These are phyloP conservation scores for Tylopilus vinaceipallidus DNA, from an alignment of 768 basidiomycete species.

Conservation along the genomic window DNA sequence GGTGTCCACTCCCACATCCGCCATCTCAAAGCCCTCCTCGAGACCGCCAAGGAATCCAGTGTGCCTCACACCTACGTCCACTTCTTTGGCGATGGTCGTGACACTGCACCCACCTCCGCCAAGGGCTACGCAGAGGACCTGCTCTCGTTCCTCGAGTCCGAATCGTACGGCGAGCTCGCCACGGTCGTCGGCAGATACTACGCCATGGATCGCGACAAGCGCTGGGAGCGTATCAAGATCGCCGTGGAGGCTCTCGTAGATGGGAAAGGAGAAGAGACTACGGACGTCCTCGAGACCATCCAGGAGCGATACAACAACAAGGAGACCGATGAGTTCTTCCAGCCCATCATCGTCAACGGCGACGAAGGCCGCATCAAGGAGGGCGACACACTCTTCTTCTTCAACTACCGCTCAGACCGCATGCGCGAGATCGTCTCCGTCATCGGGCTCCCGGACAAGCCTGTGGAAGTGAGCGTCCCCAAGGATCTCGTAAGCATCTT, in stretches of 20 bases:
- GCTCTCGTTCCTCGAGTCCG: conserved; percentile 72
- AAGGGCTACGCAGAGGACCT: conserved; percentile 76
- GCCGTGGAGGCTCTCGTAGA: conserved; percentile 83
- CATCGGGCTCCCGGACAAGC: conserved; percentile 79
- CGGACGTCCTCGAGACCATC: conserved; percentile 60
- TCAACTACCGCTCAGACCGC: conserved; percentile 97
- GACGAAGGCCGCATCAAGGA: conserved; percentile 81
- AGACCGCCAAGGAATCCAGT: conserved; percentile 81
- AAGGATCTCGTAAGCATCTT: conserved; percentile 63
- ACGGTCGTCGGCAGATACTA: conserved; percentile 92
- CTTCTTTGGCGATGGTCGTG: conserved; percentile 93
- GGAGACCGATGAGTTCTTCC: conserved; percentile 93
- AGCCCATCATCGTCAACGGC: conserved; percentile 87
- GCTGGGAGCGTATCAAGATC: conserved; percentile 92
- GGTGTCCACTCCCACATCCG: conserved; percentile 96
- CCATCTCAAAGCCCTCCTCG: conserved; percentile 87
- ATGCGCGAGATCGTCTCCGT: conserved; percentile 89
- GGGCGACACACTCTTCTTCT: conserved; percentile 88
- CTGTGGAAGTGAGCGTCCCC: conserved; percentile 79
- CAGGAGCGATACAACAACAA: conserved; percentile 79
- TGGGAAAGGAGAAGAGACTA: conserved; percentile 59
- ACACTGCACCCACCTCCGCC: conserved; percentile 87
- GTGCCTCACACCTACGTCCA: conserved; percentile 88
- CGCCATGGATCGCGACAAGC: conserved; percentile 96
- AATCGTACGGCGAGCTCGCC: conserved; percentile 76